Conservation (phyloP, 306 rosid genomes). For the Corylus americana region DNA sequence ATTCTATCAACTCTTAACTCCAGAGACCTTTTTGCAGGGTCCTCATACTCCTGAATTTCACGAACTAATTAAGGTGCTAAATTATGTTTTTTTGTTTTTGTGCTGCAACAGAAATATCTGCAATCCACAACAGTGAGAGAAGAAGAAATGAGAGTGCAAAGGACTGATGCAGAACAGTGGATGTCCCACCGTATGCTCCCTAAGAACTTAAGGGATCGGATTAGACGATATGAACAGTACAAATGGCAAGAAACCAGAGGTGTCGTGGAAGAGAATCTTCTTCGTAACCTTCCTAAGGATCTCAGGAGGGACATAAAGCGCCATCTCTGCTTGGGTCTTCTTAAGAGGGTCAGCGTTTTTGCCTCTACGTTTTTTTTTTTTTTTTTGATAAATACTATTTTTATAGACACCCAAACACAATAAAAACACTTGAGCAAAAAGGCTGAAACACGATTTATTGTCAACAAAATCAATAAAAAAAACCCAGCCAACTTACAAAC, state of each 20-base stretch:
- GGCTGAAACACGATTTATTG: too few relatives aligned
- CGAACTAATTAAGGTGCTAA: background rate
- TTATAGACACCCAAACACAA: too few relatives aligned
- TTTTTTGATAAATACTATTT: too few relatives aligned
- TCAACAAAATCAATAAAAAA: too few relatives aligned
- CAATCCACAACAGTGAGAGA: conserved; percentile 81
- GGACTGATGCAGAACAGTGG: conserved; percentile 88
- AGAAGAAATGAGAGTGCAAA: conserved; percentile 84
- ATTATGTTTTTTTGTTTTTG: conserved; percentile 1
- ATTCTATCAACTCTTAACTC: background rate
- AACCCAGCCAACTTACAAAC: too few relatives aligned
- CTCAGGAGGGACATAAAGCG: conserved; percentile 82
- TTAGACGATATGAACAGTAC: conserved; percentile 79
- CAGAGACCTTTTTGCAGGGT: background rate
- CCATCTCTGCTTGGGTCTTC: conserved; percentile 74
- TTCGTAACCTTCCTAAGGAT: conserved; percentile 84
- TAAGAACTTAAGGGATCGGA: conserved; percentile 57
- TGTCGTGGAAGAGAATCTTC: conserved; percentile 69
- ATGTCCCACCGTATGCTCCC: conserved; percentile 96
- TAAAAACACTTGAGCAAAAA: too few relatives aligned
- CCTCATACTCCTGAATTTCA: too few relatives aligned
- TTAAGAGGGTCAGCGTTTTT: conserved; percentile 54
- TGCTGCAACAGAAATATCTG: conserved; percentile 63
- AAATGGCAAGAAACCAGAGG: conserved; percentile 97
- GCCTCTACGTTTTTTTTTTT: too few relatives aligned